Evolutionary conservation across 768 basidiomycete species (phyloP).

Genomic region (Pluteus cervinus): DNA sequence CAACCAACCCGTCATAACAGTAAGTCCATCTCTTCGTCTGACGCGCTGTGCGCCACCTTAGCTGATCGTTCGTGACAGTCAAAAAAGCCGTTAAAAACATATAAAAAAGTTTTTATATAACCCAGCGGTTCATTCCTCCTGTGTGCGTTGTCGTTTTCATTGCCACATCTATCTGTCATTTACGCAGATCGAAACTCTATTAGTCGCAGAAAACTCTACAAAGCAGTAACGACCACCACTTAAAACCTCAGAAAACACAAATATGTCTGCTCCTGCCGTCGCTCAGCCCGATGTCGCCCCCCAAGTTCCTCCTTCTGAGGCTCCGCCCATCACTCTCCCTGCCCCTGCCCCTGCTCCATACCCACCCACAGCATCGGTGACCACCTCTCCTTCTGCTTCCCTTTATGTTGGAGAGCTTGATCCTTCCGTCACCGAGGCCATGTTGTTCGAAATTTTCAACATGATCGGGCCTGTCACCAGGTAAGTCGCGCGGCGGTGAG

Average conservation of each 20-base stretch:
- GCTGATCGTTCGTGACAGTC: slow-evolving; percentile 26
- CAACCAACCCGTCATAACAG: slow-evolving; percentile 71
- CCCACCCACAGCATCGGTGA: slow-evolving; percentile 50
- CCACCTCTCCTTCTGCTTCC: slow-evolving; percentile 79
- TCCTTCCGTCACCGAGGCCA: slow-evolving; percentile 96
- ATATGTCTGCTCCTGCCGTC: slow-evolving; percentile 56
- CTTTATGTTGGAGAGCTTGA: slow-evolving; percentile 99
- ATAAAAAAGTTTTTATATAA: slow-evolving; percentile 61
- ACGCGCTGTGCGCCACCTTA: slow-evolving; percentile 10
- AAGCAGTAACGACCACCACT: slow-evolving; percentile 88
- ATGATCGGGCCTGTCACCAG: slow-evolving; percentile 99
- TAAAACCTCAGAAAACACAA: slow-evolving; percentile 34
- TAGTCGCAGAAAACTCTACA: slow-evolving; percentile 73
- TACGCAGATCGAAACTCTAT: no score
- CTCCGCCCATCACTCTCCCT: slow-evolving; percentile 38
- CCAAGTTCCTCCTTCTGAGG: slow-evolving; percentile 45
- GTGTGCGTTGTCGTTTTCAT: slow-evolving; percentile 37
- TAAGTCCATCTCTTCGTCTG: slow-evolving; percentile 23
- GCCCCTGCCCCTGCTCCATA: slow-evolving; percentile 45
- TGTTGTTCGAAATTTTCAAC: slow-evolving; percentile 99
- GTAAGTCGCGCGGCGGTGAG: slow-evolving; percentile 35
- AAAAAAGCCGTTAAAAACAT: slow-evolving; percentile 68
- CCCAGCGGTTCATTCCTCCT: slow-evolving; percentile 69
- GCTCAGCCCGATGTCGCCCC: slow-evolving; percentile 47
- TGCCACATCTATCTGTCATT: slow-evolving; percentile 8